These are phyloP conservation scores for Alternaria dauci DNA, from an alignment of 2,329 filamentous ascomycete species.

Conservation along the genomic window DNA sequence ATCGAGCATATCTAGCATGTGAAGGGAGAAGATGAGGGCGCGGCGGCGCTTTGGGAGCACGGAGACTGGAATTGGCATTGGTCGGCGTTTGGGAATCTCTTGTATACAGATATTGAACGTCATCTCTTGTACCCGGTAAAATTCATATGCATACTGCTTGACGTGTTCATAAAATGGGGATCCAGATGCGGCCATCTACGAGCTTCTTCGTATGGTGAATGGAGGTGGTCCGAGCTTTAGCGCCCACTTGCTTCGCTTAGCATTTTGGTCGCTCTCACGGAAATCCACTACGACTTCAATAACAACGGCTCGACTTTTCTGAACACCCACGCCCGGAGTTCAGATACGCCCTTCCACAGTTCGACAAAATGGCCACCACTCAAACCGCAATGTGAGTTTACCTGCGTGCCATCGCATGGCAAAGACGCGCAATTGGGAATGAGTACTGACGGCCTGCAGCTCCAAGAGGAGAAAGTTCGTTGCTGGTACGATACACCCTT, in stretches of 20 bases:
- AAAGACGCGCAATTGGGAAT: constrained; percentile 10
- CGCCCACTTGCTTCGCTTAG: constrained; percentile 17
- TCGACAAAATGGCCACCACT: constrained; percentile 53
- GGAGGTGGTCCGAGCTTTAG: constrained; percentile 17
- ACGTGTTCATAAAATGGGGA: neutral
- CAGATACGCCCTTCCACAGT: constrained; percentile 45
- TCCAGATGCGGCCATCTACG: constrained; percentile 6
- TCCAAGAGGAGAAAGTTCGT: constrained; percentile 84
- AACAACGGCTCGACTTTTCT: constrained; percentile 43
- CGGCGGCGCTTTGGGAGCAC: constrained; percentile 5
- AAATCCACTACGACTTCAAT: constrained; percentile 35
- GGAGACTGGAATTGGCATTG: constrained; percentile 11
- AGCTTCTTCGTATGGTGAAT: neutral
- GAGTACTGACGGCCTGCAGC: constrained; percentile 59
- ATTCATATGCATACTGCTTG: neutral
- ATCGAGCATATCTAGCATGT: constrained; percentile 70
- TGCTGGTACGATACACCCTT: constrained; percentile 53
- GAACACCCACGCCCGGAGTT: constrained; percentile 47
- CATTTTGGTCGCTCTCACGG: neutral
- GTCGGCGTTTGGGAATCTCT: neutral
- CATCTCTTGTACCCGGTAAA: neutral
- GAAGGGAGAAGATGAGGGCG: neutral
- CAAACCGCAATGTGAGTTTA: constrained; percentile 53
- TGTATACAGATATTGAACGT: neutral
- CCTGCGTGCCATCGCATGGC: constrained; percentile 6